Percentiles rank a stretch among this genome's conserved stretches.
These are phyloP conservation scores for Comarum palustre DNA, from an alignment of 306 rosid species.

Conservation along the genomic window DNA sequence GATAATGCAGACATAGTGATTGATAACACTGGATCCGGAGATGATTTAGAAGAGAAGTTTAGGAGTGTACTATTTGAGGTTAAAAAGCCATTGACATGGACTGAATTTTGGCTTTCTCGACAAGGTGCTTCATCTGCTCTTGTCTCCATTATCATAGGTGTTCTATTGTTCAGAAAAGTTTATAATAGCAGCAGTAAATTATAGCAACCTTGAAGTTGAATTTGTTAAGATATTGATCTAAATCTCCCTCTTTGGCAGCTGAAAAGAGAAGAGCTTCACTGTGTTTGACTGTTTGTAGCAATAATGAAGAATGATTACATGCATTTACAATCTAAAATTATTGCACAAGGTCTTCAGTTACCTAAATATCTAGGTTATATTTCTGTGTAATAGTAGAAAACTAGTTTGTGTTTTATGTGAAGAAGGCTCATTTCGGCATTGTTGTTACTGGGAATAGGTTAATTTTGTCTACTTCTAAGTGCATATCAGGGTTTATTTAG, in stretches of 20 bases:
- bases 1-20: constrained; percentile 63
- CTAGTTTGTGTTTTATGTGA: neutral
- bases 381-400: neutral
- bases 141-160: constrained; percentile 41
- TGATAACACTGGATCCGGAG: constrained; percentile 69
- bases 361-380: neutral
- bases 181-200: constrained; percentile 15
- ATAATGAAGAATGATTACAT: neutral
- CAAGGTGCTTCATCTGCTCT: constrained; percentile 53
- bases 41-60: constrained; percentile 60
- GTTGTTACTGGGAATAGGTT: neutral
- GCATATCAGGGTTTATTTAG: neutral
- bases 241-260: neutral
- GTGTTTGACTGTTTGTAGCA: constrained; percentile 8
- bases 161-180: constrained; percentile 41
- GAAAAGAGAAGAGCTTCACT: neutral
- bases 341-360: neutral
- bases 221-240: constrained; percentile 18
- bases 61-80: constrained; percentile 50
- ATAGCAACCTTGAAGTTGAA: constrained; percentile 14
- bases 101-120: constrained; percentile 63
- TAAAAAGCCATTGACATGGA: constrained; percentile 68
- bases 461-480: neutral
- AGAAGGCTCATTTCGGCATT: neutral
- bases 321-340: neutral